Evolutionary conservation across 306 rosid genomes (phyloP).

Genomic region (Malus sieversii): DNA sequence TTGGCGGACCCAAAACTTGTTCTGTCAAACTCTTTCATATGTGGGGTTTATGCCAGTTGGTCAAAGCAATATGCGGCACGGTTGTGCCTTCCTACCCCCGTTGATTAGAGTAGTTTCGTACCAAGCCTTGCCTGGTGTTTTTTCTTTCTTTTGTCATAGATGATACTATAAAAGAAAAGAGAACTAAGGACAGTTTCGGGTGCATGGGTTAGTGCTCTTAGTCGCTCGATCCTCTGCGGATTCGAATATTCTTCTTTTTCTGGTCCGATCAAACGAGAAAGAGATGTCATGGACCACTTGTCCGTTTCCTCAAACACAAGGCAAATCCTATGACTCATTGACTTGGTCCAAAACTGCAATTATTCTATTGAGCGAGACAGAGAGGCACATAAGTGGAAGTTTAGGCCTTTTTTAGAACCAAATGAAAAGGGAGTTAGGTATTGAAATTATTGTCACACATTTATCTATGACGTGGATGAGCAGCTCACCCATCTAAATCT

Average conservation of each 20-base stretch:
- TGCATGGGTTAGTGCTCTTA: not conserved
- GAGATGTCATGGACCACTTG: not conserved
- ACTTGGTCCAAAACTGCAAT: not conserved
- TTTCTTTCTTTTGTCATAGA: no score
- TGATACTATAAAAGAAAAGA: no score
- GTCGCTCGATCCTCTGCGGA: not conserved
- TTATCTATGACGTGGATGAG: conserved; percentile 3
- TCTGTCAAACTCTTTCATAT: not conserved
- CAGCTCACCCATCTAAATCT: conserved; percentile 15
- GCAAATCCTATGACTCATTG: not conserved
- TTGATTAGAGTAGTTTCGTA: not conserved
- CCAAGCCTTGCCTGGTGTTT: not conserved
- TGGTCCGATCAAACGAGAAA: not conserved
- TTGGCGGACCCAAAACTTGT: not conserved
- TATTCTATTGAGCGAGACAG: not conserved
- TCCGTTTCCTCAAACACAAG: not conserved
- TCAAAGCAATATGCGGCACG: not conserved
- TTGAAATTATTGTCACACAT: not conserved
- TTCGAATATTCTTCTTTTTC: no score
- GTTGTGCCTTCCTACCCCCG: not conserved
- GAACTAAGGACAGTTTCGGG: not conserved
- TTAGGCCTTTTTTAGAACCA: not conserved
- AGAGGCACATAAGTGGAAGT: not conserved
- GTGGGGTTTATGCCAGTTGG: no score
- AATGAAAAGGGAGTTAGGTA: not conserved